Evolutionary conservation across 2,329 filamentous ascomycete species (phyloP).

Genomic region (Aspergillus thermomutatus): DNA sequence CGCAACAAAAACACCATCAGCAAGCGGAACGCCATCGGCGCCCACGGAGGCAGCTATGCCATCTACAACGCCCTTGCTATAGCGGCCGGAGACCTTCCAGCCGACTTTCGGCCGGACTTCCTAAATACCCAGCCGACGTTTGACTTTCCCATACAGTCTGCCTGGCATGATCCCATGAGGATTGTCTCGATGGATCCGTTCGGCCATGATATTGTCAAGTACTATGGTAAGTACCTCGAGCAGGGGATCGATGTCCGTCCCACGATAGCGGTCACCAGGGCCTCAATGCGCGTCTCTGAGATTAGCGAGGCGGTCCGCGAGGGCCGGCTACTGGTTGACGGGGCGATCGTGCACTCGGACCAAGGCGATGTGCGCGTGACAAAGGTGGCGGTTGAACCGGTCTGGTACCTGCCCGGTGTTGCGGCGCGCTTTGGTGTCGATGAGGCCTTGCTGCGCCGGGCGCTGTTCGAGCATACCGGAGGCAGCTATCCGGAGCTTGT

Average conservation of each 20-base stretch:
- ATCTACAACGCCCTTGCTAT: constrained; percentile 94
- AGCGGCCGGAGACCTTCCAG: constrained; percentile 81
- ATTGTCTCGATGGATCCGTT: constrained; percentile 97
- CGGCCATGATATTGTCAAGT: constrained; percentile 81
- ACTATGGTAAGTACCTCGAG: constrained; percentile 72
- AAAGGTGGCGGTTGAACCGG: constrained; percentile 94
- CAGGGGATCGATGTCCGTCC: constrained; percentile 72
- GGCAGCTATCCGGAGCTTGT: constrained; percentile 96
- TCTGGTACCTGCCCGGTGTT: constrained; percentile 82
- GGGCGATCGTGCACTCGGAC: constrained; percentile 85
- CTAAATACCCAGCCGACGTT: constrained; percentile 90
- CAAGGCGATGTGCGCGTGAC: constrained; percentile 86
- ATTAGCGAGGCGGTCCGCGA: constrained; percentile 81
- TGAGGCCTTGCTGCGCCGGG: constrained; percentile 79
- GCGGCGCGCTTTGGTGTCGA: constrained; percentile 91
- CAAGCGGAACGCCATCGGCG: constrained; percentile 56
- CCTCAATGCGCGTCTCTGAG: constrained; percentile 95
- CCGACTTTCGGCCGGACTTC: constrained; percentile 74
- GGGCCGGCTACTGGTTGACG: constrained; percentile 74
- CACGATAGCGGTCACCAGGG: constrained; percentile 86
- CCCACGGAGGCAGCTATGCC: constrained; percentile 86
- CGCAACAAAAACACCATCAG: constrained; percentile 30
- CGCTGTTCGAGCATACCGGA: constrained; percentile 91
- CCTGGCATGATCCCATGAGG: constrained; percentile 87
- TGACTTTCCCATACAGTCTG: constrained; percentile 79